A percentile compares a stretch with the other conserved stretches of the same genome.
Conservation (phyloP, 768 basidiomycete genomes). For the Russula virescens region DNA sequence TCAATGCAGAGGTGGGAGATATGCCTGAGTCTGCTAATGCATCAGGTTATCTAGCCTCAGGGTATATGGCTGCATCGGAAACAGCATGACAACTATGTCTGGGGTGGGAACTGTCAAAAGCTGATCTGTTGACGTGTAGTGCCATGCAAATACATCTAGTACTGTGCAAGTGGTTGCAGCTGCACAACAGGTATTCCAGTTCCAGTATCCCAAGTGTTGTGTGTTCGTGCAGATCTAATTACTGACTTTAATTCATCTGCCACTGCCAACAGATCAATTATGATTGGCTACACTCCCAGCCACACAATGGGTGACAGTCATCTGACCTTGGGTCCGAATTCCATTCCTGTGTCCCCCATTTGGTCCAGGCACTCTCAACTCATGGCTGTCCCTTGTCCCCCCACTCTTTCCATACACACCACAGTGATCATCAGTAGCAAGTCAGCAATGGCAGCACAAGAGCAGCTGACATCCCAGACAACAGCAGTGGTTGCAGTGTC, state of each 20-base stretch:
- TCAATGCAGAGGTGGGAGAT: slow-evolving; percentile 37
- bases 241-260: no score
- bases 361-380: no score
- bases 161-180: slow-evolving; percentile 51
- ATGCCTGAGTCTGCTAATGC: slow-evolving; percentile 52
- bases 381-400: neutral
- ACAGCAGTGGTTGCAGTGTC: no score
- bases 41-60: slow-evolving; percentile 63
- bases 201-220: neutral
- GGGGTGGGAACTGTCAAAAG: slow-evolving; percentile 74
- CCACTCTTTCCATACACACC: neutral
- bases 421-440: neutral
- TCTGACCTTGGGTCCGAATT: neutral
- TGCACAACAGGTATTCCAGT: slow-evolving; percentile 32
- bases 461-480: no score
- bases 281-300: no score
- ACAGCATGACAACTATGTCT: slow-evolving; percentile 89
- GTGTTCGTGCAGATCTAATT: neutral
- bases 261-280: no score
- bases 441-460: no score
- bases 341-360: neutral
- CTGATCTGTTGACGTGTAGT: slow-evolving; percentile 41
- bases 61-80: slow-evolving; percentile 87
- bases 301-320: no score
- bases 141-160: slow-evolving; percentile 44